Evolutionary conservation across 140 eudicot species (phyloP).

Genomic region (Senecio squalidus): DNA sequence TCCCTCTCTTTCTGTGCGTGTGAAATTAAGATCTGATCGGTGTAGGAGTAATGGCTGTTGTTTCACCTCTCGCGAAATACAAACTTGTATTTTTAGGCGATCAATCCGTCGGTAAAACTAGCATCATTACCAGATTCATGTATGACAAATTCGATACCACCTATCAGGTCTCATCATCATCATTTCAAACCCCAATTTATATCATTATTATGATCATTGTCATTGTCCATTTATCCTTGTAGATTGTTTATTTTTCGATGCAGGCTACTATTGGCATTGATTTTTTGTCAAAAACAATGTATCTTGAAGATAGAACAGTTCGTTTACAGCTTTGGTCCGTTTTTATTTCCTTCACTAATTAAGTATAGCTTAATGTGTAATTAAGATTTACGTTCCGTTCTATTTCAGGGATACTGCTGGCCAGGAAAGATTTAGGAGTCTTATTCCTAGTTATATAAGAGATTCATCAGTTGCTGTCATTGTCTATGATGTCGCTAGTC

Average conservation of each 20-base stretch:
- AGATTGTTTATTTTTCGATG: not conserved
- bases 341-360: not conserved
- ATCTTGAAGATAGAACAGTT: constrained; percentile 69
- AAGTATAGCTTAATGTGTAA: no score
- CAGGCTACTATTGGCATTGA: constrained; percentile 71
- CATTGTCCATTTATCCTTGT: no score
- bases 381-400: not conserved
- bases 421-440: constrained; percentile 96
- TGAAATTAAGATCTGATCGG: no score
- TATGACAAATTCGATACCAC: constrained; percentile 23
- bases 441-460: constrained; percentile 92
- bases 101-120: constrained; percentile 23
- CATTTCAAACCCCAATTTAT: not conserved
- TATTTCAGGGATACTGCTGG: constrained; percentile 94
- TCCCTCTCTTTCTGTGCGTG: no score
- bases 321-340: constrained; percentile 64
- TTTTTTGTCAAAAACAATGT: constrained; percentile 64
- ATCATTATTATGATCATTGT: not conserved
- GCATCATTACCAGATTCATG: constrained; percentile 25
- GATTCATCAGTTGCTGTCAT: constrained; percentile 96
- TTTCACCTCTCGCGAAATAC: not conserved
- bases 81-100: constrained; percentile 5
- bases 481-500: constrained; percentile 93
- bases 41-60: not conserved
- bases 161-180: constrained; percentile 14